These are phyloP conservation scores for Aquilaria agallochum DNA, from an alignment of 441 rosid species.

Conservation along the genomic window DNA sequence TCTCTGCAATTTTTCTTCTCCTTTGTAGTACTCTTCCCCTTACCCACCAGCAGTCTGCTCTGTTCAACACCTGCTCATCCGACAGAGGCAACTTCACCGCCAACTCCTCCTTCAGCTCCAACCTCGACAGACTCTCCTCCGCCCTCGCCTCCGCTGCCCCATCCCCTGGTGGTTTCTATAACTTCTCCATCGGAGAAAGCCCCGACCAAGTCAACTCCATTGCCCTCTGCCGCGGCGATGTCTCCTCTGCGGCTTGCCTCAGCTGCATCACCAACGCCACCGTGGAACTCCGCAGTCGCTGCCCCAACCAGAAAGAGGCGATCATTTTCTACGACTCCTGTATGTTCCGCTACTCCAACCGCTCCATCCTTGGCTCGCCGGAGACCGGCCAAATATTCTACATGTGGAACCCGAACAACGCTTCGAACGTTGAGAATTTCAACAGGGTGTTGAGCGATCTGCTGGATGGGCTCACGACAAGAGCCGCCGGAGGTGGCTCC, in stretches of 20 bases:
- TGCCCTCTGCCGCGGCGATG: slow-evolving; percentile 57
- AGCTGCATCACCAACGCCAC: slow-evolving; percentile 33
- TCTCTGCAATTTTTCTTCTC: too few relatives aligned
- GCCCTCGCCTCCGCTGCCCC: slow-evolving; percentile 27
- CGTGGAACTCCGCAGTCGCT: slow-evolving; percentile 20
- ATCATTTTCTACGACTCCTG: slow-evolving; percentile 22
- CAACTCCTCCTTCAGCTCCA: slow-evolving; percentile 34
- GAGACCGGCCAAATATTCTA: neutral
- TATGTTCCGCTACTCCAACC: slow-evolving; percentile 43
- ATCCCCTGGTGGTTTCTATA: slow-evolving; percentile 43
- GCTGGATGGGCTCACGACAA: slow-evolving; percentile 15
- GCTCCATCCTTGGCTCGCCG: slow-evolving; percentile 7
- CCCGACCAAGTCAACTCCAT: slow-evolving; percentile 31
- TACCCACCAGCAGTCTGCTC: slow-evolving; percentile 3
- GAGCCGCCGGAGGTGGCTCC: slow-evolving; percentile 28
- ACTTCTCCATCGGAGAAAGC: slow-evolving; percentile 31
- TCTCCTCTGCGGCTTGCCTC: slow-evolving; percentile 24
- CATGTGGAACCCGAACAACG: neutral
- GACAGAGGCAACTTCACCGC: slow-evolving; percentile 36
- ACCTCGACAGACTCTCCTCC: slow-evolving; percentile 37
- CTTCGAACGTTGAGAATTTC: slow-evolving; percentile 15
- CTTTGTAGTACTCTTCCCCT: neutral
- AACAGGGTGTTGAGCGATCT: slow-evolving; percentile 8
- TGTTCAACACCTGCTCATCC: slow-evolving; percentile 8
- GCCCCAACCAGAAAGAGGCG: slow-evolving; percentile 49